Evolutionary conservation across 1,139 yeast genomes (phyloP).

Genomic region (Lodderomyces metapsilosis): DNA sequence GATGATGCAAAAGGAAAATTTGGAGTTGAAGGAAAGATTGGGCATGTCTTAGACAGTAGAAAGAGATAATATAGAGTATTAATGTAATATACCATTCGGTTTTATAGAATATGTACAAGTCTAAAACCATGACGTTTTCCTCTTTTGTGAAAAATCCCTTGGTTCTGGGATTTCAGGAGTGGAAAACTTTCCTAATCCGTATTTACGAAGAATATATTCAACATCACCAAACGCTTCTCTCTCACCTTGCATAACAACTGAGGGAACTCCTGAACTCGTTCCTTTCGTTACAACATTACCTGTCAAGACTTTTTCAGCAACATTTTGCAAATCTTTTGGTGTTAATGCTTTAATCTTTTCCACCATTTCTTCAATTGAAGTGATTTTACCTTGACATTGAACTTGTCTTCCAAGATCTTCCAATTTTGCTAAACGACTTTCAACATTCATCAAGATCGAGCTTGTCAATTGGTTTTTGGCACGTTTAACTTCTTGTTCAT

Average conservation of each 20-base stretch:
- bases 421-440: slow-evolving; percentile 83
- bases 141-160: slow-evolving; percentile 24
- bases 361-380: slow-evolving; percentile 85
- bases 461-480: slow-evolving; percentile 91
- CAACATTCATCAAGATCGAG: slow-evolving; percentile 90
- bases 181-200: slow-evolving; percentile 63
- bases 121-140: slow-evolving; percentile 3
- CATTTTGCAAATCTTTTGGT: slow-evolving; percentile 63
- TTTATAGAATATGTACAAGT: slow-evolving; percentile 4
- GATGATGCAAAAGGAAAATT: slow-evolving; percentile 62
- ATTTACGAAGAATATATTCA: slow-evolving; percentile 58
- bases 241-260: slow-evolving; percentile 87
- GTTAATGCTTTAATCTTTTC: slow-evolving; percentile 67
- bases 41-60: slow-evolving; percentile 6
- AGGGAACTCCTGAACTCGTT: slow-evolving; percentile 62
- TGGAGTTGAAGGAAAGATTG: slow-evolving; percentile 54
- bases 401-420: slow-evolving; percentile 96
- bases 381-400: slow-evolving; percentile 74
- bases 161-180: slow-evolving; percentile 28
- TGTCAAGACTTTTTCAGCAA: slow-evolving; percentile 75
- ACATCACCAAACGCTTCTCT: slow-evolving; percentile 86
- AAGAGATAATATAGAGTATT: neutral
- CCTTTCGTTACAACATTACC: slow-evolving; percentile 56
- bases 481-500: slow-evolving; percentile 71
- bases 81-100: too few species aligned